Conservation (phyloP, 257 asterid genomes). For the Echium plantagineum region DNA sequence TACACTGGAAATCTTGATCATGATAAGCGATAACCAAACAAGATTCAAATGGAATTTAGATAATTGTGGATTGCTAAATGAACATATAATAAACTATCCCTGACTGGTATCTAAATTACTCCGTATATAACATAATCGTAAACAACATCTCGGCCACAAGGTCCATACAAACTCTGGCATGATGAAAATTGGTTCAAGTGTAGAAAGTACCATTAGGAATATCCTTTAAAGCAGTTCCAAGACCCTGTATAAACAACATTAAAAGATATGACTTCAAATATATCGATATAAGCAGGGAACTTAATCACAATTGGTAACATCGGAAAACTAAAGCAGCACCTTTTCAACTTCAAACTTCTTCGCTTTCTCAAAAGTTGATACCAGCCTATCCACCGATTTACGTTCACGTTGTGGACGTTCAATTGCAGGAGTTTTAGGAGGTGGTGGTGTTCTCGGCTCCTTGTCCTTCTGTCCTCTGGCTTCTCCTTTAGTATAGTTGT, state of each 20-base stretch:
- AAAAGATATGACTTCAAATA: not conserved
- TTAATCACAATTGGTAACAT: not conserved
- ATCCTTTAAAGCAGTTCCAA: slow-evolving; percentile 90
- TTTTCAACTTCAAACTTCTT: slow-evolving; percentile 64
- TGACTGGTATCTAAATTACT: too few relatives aligned
- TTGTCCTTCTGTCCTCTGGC: slow-evolving; percentile 32
- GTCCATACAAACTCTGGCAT: too few relatives aligned
- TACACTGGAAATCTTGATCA: too few relatives aligned
- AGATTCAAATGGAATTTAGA: too few relatives aligned
- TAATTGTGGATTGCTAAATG: not conserved
- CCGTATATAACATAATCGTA: not conserved
- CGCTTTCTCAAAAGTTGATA: slow-evolving; percentile 65
- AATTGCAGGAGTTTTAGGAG: slow-evolving; percentile 33
- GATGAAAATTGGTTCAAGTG: not conserved
- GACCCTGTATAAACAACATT: slow-evolving; percentile 49
- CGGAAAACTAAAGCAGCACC: slow-evolving; percentile 23
- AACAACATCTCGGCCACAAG: not conserved
- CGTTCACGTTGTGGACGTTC: slow-evolving; percentile 95
- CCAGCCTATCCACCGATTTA: slow-evolving; percentile 89
- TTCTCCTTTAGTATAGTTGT: slow-evolving; percentile 26
- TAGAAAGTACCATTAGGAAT: slow-evolving; percentile 71
- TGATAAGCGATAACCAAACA: too few relatives aligned
- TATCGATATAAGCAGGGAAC: slow-evolving; percentile 1
- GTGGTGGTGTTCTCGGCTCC: slow-evolving; percentile 62
- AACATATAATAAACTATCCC: not conserved